Conservation (phyloP, 306 rosid genomes). For the Sicyos edulis region DNA sequence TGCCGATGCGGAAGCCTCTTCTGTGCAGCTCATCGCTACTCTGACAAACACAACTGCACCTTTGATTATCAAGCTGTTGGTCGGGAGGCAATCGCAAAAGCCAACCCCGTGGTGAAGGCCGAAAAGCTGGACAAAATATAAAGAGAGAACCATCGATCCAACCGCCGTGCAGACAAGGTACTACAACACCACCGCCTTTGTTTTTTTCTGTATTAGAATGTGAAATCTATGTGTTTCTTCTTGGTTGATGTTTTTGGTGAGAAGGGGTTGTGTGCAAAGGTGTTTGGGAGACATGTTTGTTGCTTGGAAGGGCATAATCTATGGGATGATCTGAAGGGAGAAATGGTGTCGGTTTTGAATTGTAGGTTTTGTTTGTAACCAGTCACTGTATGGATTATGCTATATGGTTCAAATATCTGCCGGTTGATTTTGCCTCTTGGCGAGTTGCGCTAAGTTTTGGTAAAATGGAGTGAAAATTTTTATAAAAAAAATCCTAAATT, state of each 20-base stretch:
- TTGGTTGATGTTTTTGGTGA: conserved; percentile 18
- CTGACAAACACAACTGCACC: conserved; percentile 35
- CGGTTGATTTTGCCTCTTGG: conserved; percentile 12
- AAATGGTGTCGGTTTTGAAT: conserved; percentile 3
- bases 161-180: background rate
- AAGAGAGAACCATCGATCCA: background rate
- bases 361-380: conserved; percentile 16
- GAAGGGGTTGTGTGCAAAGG: background rate
- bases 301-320: background rate
- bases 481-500: background rate
- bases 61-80: conserved; percentile 30
- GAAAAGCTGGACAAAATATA: conserved; percentile 39
- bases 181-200: background rate
- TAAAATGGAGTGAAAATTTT: background rate
- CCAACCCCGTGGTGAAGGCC: conserved; percentile 42
- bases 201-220: background rate
- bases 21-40: conserved; percentile 37
- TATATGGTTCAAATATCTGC: background rate
- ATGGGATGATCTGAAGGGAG: background rate
- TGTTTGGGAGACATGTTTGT: background rate
- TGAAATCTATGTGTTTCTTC: conserved; percentile 6
- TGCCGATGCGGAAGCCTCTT: conserved; percentile 40
- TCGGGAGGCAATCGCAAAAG: conserved; percentile 35
- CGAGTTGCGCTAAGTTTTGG: background rate
- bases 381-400: conserved; percentile 9